A percentile compares a stretch with the other conserved stretches of the same genome.
Conservation (phyloP, 192 early-diverging fungal species). For the Glomus cerebriforme region DNA sequence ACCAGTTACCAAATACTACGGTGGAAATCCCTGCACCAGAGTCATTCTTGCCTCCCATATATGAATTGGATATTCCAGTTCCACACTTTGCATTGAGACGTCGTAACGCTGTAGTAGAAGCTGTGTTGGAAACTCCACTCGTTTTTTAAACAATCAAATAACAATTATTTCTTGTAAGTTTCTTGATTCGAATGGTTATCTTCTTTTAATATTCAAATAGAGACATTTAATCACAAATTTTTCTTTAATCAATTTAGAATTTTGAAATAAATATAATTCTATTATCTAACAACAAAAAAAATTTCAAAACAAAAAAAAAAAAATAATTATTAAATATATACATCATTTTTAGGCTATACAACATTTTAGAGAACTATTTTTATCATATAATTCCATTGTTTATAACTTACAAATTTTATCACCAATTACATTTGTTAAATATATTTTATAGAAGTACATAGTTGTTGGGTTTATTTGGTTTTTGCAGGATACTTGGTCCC, state of each 20-base stretch:
- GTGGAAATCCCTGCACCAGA: background rate
- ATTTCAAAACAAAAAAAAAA: background rate
- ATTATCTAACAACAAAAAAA: no score
- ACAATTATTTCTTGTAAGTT: background rate
- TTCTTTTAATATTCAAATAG: background rate
- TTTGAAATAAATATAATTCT: no score
- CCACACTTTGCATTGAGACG: slow-evolving; percentile 13
- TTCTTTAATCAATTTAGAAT: no score
- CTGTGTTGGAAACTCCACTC: slow-evolving; percentile 15
- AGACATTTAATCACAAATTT: background rate
- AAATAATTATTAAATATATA: background rate
- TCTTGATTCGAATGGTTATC: background rate
- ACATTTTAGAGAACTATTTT: background rate
- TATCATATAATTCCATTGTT: background rate
- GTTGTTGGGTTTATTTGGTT: no score
- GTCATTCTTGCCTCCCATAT: slow-evolving; percentile 6
- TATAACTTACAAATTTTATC: background rate
- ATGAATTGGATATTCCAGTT: slow-evolving; percentile 13
- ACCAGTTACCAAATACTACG: background rate
- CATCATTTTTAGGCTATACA: background rate
- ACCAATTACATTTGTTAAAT: background rate
- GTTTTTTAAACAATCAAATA: slow-evolving; percentile 1
- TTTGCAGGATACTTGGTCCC: no score
- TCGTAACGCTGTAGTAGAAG: slow-evolving; percentile 26
- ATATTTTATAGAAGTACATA: background rate